phyloP scores from a whole-genome alignment of 2,329 filamentous ascomycete species.

The Amauroascus verrucosus region DNA sequence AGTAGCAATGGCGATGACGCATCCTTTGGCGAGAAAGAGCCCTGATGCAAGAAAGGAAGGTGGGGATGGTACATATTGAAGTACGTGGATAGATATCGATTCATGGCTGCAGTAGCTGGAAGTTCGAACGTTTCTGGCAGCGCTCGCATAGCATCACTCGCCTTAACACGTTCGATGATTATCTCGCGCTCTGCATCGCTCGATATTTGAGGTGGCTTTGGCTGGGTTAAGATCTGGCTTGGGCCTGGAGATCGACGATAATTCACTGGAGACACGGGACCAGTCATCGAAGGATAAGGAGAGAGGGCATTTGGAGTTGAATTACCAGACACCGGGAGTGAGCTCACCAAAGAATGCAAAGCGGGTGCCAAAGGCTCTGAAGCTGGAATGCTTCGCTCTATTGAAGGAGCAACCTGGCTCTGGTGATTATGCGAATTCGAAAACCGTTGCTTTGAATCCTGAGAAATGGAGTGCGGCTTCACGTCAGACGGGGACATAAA shows the following conservation, averaged over 20 bases:
- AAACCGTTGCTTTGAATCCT: conserved; percentile 51
- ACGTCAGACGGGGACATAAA: conserved; percentile 66
- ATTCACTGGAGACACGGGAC: conserved; percentile 58
- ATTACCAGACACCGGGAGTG: conserved; percentile 57
- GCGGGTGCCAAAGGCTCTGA: conserved; percentile 54
- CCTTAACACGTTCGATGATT: conserved; percentile 77
- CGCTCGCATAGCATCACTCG: conserved; percentile 67
- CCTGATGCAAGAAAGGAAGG: conserved; percentile 85
- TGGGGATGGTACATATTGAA: conserved; percentile 97
- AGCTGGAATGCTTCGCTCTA: conserved; percentile 51
- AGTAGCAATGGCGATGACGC: conserved; percentile 74
- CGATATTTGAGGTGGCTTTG: conserved; percentile 67
- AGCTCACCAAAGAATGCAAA: conserved; percentile 62
- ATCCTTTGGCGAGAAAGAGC: conserved; percentile 73
- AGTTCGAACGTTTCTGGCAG: conserved; percentile 84
- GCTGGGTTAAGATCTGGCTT: conserved; percentile 52
- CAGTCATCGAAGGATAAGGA: conserved; percentile 58
- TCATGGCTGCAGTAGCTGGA: conserved; percentile 67
- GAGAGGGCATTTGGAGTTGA: conserved; percentile 65
- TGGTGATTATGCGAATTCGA: conserved; percentile 50
- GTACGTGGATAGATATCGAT: conserved; percentile 89
- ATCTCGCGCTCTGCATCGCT: conserved; percentile 75
- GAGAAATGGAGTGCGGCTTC: conserved; percentile 61
- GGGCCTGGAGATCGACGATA: conserved; percentile 61
- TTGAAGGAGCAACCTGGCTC: conserved; percentile 57